Percentiles rank a stretch among this genome's conserved stretches.
phyloP scores from a whole-genome alignment of 1,284 basidiomycete genomes.

The Ustilago loliicola region DNA sequence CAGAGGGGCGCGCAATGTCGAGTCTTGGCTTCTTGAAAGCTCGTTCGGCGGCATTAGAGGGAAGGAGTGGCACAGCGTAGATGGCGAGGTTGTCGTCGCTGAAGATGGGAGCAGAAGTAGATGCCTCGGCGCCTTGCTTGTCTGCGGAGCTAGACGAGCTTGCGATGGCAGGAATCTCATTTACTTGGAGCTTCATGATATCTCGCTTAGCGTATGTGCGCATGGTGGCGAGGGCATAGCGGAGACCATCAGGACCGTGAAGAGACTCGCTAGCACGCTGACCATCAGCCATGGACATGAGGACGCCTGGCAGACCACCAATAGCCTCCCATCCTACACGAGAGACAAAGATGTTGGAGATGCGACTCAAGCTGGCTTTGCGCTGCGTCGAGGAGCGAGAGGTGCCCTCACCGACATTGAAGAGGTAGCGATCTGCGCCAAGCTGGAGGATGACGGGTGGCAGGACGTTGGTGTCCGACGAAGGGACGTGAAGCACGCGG shows the following conservation, averaged over 20 bases:
- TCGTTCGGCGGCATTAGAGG: slow-evolving; percentile 36
- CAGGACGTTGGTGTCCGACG: slow-evolving; percentile 78
- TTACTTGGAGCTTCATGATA: slow-evolving; percentile 47
- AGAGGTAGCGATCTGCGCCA: slow-evolving; percentile 83
- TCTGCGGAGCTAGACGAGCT: slow-evolving; percentile 17
- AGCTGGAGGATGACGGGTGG: slow-evolving; percentile 82
- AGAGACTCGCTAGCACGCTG: slow-evolving; percentile 76
- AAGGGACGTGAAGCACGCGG: slow-evolving; percentile 60
- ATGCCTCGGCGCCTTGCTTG: slow-evolving; percentile 31
- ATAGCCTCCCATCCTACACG: slow-evolving; percentile 76
- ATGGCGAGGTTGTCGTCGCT: slow-evolving; percentile 78
- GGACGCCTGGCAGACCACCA: slow-evolving; percentile 74
- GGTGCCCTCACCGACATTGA: slow-evolving; percentile 87
- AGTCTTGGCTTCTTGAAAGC: slow-evolving; percentile 38
- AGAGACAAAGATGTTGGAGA: slow-evolving; percentile 81
- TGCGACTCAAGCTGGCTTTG: slow-evolving; percentile 76
- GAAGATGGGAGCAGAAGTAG: slow-evolving; percentile 73
- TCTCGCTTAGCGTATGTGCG: slow-evolving; percentile 63
- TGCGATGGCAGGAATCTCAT: slow-evolving; percentile 30
- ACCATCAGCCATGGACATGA: slow-evolving; percentile 86
- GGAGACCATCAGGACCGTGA: slow-evolving; percentile 80
- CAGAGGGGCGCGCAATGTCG: neutral
- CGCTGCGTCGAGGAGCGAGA: slow-evolving; percentile 81
- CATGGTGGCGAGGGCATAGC: slow-evolving; percentile 79
- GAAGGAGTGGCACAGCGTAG: slow-evolving; percentile 76